Evolutionary conservation across 1,284 basidiomycete genomes (phyloP), one percentile per base, ranked within the genome.

Genomic region (Heterobasidion occidentale): DNA sequence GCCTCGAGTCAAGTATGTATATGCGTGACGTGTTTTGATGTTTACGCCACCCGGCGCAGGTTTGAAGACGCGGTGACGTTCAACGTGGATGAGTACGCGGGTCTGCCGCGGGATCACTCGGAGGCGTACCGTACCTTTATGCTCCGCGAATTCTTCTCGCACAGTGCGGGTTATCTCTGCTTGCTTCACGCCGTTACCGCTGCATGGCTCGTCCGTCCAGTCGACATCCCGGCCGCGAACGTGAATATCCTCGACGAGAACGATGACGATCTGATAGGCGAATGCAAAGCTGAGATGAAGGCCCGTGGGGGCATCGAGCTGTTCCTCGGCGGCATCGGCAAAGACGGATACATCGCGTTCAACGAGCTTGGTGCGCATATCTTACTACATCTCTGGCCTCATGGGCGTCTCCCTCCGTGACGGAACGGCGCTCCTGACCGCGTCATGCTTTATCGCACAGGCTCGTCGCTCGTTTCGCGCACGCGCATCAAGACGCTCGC

Each of bases 31-130:
- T 12, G 12, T 14, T 3, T 42, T 42, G 38, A 42, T 42, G 38
- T 12, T 11, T n/a, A 2, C n/a, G 12, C 12, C 38, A 0, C 11
- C 38, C 3, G n/a, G 17, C 46, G 5, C 60, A 90, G 88, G 38
- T 91, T 91, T 75, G 85, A 87, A 70, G 73, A 92, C 73, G 90
- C 92, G 61, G 78, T 93, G 54, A 92, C 90, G 0, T 93, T 94
- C 76, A 93, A 92, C 73, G 92, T 94, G 91, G 92, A 95, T 72
- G 92, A 95, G 74, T 95, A 94, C 69, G 92, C 94, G 58, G 86
- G 84, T 6, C 80, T 94, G 46, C 86, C 90, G 27, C 77, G 76
- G 57, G 87, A 92, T 64, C 92, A 94, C 70, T 76, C 87, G 42
- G 88, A 93, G 67, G 89, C 87, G 27, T 94, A 94, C 71, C 90